Evolutionary conservation across 371 early-diverging fungal genomes (phyloP).

Genomic region (Rhizopus arrhizus): DNA sequence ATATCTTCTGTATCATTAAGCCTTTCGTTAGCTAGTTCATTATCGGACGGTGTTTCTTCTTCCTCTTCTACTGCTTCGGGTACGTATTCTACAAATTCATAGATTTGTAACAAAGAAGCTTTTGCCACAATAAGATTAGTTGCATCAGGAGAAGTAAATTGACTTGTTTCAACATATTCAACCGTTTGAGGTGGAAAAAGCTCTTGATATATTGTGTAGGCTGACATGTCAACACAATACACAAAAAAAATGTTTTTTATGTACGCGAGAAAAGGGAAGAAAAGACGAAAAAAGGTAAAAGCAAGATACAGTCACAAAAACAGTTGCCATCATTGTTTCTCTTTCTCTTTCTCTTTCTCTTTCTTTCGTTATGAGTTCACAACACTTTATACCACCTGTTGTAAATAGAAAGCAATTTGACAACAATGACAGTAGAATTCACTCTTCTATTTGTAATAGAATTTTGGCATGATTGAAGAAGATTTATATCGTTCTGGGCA

Average conservation of each 20-base stretch:
- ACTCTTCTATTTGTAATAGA: slow-evolving; percentile 48
- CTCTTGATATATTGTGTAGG: slow-evolving; percentile 78
- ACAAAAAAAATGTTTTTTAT: not conserved
- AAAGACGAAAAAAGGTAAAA: not conserved
- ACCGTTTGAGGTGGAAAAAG: slow-evolving; percentile 80
- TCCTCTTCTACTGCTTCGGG: slow-evolving; percentile 34
- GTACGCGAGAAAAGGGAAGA: not conserved
- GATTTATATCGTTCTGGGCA: slow-evolving; percentile 96
- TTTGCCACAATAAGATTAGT: slow-evolving; percentile 80
- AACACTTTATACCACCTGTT: slow-evolving; percentile 82
- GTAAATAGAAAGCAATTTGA: slow-evolving; percentile 25
- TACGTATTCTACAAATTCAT: slow-evolving; percentile 70
- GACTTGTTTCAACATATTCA: slow-evolving; percentile 72
- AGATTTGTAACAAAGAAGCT: slow-evolving; percentile 79
- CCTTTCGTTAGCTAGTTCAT: slow-evolving; percentile 24
- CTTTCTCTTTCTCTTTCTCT: not conserved
- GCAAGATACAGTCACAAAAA: not conserved
- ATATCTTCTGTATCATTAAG: slow-evolving; percentile 23
- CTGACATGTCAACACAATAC: slow-evolving; percentile 34
- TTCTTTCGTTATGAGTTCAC: slow-evolving; percentile 59
- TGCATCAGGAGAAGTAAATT: slow-evolving; percentile 72
- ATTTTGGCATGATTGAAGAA: slow-evolving; percentile 96
- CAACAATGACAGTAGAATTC: no score
- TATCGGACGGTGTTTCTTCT: slow-evolving; percentile 16
- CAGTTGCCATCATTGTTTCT: not conserved